These are phyloP conservation scores for Teunomyces lycoperdinae DNA, from an alignment of 805 yeast genomes.

Conservation along the genomic window DNA sequence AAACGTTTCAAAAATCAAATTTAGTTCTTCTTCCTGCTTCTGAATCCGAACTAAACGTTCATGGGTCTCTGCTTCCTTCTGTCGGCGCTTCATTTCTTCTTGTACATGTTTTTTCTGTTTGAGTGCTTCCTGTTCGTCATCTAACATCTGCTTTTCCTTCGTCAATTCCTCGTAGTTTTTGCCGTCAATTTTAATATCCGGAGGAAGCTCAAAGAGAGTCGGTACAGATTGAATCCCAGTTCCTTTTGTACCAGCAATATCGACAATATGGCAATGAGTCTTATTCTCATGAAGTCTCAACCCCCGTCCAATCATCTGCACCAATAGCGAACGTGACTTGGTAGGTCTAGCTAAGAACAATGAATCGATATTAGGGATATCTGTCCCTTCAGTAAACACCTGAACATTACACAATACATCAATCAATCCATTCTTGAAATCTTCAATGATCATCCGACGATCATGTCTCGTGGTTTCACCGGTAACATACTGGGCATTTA, in stretches of 20 bases:
- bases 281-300: slow-evolving; percentile 63
- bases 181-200: slow-evolving; percentile 20
- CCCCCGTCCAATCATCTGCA: slow-evolving; percentile 93
- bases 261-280: slow-evolving; percentile 67
- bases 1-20: slow-evolving; percentile 2
- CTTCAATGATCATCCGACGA: slow-evolving; percentile 51
- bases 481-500: slow-evolving; percentile 69
- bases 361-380: slow-evolving; percentile 84
- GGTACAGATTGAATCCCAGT: slow-evolving; percentile 38
- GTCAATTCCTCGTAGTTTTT: slow-evolving; percentile 20
- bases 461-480: slow-evolving; percentile 56
- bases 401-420: slow-evolving; percentile 84
- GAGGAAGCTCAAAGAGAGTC: slow-evolving; percentile 39
- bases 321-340: slow-evolving; percentile 61
- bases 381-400: slow-evolving; percentile 93
- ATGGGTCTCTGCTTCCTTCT: not conserved
- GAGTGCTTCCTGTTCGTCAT: slow-evolving; percentile 7
- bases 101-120: not conserved
- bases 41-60: not conserved
- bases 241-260: slow-evolving; percentile 64
- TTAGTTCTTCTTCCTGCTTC: slow-evolving; percentile 4
- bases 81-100: not conserved
- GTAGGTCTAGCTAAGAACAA: slow-evolving; percentile 80
- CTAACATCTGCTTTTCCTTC: slow-evolving; percentile 12
- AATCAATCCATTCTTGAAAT: slow-evolving; percentile 59